Evolutionary conservation across 257 asterid genomes (phyloP).

Genomic region (Plantago ovata): DNA sequence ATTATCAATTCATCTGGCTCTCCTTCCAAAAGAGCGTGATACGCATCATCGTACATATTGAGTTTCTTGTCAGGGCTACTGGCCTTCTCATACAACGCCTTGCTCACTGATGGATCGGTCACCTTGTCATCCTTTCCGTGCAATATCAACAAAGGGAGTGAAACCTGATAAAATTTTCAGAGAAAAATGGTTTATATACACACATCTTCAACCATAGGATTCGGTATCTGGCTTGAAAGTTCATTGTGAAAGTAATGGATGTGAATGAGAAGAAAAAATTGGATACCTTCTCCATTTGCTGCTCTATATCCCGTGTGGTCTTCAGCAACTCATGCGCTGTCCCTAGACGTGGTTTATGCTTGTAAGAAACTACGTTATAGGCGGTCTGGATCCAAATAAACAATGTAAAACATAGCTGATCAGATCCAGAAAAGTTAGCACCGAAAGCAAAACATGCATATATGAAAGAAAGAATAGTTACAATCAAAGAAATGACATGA

Average conservation of each 20-base stretch:
- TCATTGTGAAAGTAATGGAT: no score
- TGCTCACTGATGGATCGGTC: constrained; percentile 87
- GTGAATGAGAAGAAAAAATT: no score
- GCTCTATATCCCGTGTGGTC: constrained; percentile 70
- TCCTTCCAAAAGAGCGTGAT: constrained; percentile 50
- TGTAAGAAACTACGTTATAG: constrained; percentile 65
- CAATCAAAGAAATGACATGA: no score
- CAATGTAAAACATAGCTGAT: no score
- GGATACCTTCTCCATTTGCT: constrained; percentile 55
- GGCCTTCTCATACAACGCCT: constrained; percentile 62
- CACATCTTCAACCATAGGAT: neutral
- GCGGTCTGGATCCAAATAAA: constrained; percentile 38
- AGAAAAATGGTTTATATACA: neutral
- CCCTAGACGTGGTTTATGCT: constrained; percentile 71
- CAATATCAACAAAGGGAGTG: constrained; percentile 74
- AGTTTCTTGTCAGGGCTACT: constrained; percentile 79
- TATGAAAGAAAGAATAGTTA: no score
- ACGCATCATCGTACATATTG: constrained; percentile 84
- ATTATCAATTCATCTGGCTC: constrained; percentile 41
- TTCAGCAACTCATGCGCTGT: constrained; percentile 76
- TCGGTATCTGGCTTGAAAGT: constrained; percentile 52
- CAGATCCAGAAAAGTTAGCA: no score
- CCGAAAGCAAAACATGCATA: no score
- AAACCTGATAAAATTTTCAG: constrained; percentile 45
- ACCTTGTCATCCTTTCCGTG: constrained; percentile 91